phyloP scores from a whole-genome alignment of 2,329 filamentous ascomycete genomes.

The Chaetomium strumarium region DNA sequence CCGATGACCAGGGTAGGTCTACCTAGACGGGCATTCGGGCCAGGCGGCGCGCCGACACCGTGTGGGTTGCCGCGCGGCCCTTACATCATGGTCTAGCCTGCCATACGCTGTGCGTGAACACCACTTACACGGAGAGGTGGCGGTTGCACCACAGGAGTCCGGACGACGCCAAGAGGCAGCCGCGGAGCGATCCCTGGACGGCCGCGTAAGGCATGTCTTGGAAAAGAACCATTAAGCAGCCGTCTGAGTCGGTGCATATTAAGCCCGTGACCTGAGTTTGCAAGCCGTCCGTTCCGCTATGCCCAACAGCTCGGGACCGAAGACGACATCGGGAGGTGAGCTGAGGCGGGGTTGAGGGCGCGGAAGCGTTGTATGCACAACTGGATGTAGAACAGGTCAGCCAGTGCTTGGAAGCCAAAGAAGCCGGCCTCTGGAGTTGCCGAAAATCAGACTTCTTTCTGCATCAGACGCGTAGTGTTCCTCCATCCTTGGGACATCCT shows the following conservation, averaged over 20 bases:
- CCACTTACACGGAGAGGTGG: not conserved
- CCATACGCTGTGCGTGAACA: not conserved
- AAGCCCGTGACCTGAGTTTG: not conserved
- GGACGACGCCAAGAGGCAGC: not conserved
- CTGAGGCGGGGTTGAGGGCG: too few species aligned
- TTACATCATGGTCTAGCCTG: slow-evolving; percentile 5
- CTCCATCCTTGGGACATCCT: too few species aligned
- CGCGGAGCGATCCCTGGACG: not conserved
- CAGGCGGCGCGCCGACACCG: not conserved
- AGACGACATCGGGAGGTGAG: not conserved
- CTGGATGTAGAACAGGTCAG: too few species aligned
- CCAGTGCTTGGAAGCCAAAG: too few species aligned
- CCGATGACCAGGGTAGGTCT: not conserved
- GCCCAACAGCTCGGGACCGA: slow-evolving; percentile 14
- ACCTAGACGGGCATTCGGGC: too few species aligned
- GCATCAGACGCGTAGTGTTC: too few species aligned
- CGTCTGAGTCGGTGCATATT: not conserved
- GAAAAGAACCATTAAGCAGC: too few species aligned
- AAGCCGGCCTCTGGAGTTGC: too few species aligned
- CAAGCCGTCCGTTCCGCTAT: not conserved
- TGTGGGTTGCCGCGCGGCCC: slow-evolving; percentile 18
- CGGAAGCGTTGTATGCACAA: too few species aligned
- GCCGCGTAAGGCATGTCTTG: not conserved
- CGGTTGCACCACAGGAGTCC: slow-evolving; percentile 5
- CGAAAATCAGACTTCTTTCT: too few species aligned